These are phyloP conservation scores for Termitomyces heimii DNA, from an alignment of 768 basidiomycete species.

Conservation along the genomic window DNA sequence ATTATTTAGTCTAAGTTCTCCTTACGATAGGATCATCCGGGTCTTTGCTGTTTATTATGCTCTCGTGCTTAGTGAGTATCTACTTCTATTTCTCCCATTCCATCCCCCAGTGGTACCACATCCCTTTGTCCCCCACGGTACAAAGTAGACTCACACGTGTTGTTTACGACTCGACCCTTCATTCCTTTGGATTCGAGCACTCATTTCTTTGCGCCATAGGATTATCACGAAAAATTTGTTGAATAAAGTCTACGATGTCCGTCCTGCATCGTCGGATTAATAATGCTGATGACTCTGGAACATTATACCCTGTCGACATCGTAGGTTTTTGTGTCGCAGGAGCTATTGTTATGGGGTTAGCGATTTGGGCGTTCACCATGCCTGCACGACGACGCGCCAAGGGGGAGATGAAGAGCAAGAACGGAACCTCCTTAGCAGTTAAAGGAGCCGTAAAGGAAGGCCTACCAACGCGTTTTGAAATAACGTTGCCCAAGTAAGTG, in stretches of 20 bases:
- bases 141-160: neutral
- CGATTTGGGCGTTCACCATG: constrained; percentile 38
- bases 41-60: neutral
- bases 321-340: constrained; percentile 46
- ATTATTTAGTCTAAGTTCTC: neutral
- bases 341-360: constrained; percentile 30
- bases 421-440: constrained; percentile 41
- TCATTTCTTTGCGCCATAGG: neutral
- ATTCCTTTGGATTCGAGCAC: constrained; percentile 3
- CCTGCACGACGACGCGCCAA: constrained; percentile 33
- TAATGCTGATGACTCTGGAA: constrained; percentile 2
- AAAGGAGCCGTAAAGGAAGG: constrained; percentile 38
- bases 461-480: neutral
- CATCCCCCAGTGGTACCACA: neutral
- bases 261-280: constrained; percentile 12
- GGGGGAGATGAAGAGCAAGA: constrained; percentile 28
- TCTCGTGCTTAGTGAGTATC: neutral
- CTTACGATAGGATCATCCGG: neutral
- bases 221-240: neutral
- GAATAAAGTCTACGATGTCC: constrained; percentile 10
- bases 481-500: neutral
- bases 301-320: constrained; percentile 32
- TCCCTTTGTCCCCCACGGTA: neutral
- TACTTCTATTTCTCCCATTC: neutral
- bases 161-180: neutral